A percentile compares a stretch with the other conserved stretches of the same genome.
Evolutionary conservation across 371 early-diverging fungal genomes (phyloP).

Genomic region (Mortierella polycephala): DNA sequence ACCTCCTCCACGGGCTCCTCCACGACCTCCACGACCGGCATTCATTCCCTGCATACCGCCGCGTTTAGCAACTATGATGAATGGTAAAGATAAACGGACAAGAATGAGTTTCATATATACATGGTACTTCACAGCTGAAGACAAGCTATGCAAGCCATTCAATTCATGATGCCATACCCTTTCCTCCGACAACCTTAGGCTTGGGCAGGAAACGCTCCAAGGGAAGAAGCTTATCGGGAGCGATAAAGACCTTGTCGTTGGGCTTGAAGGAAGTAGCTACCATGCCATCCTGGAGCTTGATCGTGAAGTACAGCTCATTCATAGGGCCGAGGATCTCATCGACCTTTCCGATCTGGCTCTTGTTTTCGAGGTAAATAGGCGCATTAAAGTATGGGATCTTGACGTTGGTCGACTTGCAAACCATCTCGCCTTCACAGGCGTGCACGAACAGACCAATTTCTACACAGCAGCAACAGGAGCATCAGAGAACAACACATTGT

Average conservation of each 20-base stretch:
- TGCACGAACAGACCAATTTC: slow-evolving; percentile 96
- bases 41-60: slow-evolving; percentile 56
- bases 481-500: neutral
- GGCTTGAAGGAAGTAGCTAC: slow-evolving; percentile 91
- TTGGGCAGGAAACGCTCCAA: slow-evolving; percentile 97
- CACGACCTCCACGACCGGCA: slow-evolving; percentile 48
- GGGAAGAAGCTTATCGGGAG: slow-evolving; percentile 93
- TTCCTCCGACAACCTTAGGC: slow-evolving; percentile 77
- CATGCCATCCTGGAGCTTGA: slow-evolving; percentile 95
- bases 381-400: slow-evolving; percentile 99
- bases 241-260: slow-evolving; percentile 93
- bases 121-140: no score
- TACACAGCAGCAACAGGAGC: slow-evolving; percentile 39
- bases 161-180: slow-evolving; percentile 57
- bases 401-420: slow-evolving; percentile 90
- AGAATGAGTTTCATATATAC: neutral
- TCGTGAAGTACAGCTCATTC: slow-evolving; percentile 97
- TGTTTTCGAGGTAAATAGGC: slow-evolving; percentile 96
- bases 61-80: slow-evolving; percentile 64
- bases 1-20: slow-evolving; percentile 38
- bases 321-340: slow-evolving; percentile 99
- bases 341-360: slow-evolving; percentile 99
- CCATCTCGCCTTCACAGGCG: slow-evolving; percentile 97
- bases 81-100: no score
- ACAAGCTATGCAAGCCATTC: neutral